Conservation (phyloP, 1,284 basidiomycete species). For the Fomes fomentarius region DNA sequence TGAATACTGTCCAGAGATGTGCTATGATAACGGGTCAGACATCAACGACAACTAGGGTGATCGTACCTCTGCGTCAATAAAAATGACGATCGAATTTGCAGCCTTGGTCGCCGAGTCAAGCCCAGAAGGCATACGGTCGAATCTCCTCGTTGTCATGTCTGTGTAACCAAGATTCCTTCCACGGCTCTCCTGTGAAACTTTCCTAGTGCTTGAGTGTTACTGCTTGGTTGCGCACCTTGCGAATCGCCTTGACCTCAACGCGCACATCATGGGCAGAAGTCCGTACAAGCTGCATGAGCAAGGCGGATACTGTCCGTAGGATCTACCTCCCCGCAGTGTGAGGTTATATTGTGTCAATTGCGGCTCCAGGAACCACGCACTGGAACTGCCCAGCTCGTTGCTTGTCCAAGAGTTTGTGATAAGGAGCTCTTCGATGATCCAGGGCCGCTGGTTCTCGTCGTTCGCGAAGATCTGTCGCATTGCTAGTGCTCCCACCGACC, state of each 20-base stretch:
- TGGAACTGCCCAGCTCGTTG: slow-evolving; percentile 86
- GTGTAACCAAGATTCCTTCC: slow-evolving; percentile 59
- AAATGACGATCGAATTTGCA: slow-evolving; percentile 82
- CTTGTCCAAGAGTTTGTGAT: slow-evolving; percentile 87
- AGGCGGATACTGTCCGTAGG: slow-evolving; percentile 89
- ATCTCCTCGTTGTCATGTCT: slow-evolving; percentile 75
- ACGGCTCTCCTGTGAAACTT: slow-evolving; percentile 48
- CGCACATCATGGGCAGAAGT: slow-evolving; percentile 86
- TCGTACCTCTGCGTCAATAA: slow-evolving; percentile 76
- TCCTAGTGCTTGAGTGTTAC: slow-evolving; percentile 63
- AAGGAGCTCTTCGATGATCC: slow-evolving; percentile 97
- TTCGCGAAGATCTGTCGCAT: slow-evolving; percentile 80
- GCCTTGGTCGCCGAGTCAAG: slow-evolving; percentile 85
- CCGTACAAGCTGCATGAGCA: slow-evolving; percentile 94
- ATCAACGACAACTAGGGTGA: too few species aligned
- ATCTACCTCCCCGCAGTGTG: slow-evolving; percentile 79
- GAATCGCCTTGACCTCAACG: slow-evolving; percentile 60
- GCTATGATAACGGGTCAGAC: too few species aligned
- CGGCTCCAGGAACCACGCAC: slow-evolving; percentile 44
- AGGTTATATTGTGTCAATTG: not conserved
- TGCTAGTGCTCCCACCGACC: slow-evolving; percentile 55
- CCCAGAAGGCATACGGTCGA: slow-evolving; percentile 61
- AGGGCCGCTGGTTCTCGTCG: slow-evolving; percentile 86
- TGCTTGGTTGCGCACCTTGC: slow-evolving; percentile 61
- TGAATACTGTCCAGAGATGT: too few species aligned